Percentiles rank a stretch among this genome's conserved stretches.
phyloP scores from a whole-genome alignment of 164 flowering plant species.

The Malania oleifera region DNA sequence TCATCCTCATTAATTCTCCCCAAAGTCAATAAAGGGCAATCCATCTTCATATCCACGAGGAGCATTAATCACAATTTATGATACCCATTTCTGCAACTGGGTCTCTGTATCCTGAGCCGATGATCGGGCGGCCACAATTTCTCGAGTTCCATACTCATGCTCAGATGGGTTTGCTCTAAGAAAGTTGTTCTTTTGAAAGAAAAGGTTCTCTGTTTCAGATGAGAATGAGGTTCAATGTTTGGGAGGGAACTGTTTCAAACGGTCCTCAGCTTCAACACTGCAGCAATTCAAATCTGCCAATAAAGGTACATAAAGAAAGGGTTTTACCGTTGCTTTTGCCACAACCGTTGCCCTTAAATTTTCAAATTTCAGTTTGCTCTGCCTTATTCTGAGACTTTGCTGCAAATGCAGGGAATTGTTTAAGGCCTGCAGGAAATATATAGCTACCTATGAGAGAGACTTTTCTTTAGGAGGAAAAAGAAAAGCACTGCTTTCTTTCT shows the following conservation, averaged over 20 bases:
- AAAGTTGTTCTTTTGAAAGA: conserved; percentile 13
- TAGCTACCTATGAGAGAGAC: conserved; percentile 14
- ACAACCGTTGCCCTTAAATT: conserved; percentile 20
- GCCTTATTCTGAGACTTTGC: conserved; percentile 9
- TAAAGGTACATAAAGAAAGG: conserved; percentile 30
- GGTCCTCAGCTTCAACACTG: conserved; percentile 17
- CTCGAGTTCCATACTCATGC: conserved; percentile 2
- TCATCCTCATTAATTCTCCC: too few relatives aligned
- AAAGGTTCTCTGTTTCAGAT: conserved; percentile 2
- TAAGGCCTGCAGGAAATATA: conserved; percentile 13
- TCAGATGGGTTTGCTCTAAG: conserved; percentile 6
- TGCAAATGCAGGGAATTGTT: conserved; percentile 16
- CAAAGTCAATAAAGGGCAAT: too few relatives aligned
- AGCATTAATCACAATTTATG: too few relatives aligned
- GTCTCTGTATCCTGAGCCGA: conserved; percentile 6
- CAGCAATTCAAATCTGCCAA: conserved; percentile 18
- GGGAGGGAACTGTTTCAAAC: conserved; percentile 55
- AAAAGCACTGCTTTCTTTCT: not conserved
- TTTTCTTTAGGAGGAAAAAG: conserved; percentile 19
- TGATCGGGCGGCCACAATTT: conserved; percentile 10
- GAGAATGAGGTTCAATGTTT: conserved; percentile 13
- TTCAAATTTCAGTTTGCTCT: conserved; percentile 21
- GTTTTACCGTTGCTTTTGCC: conserved; percentile 30
- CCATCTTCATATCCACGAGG: not conserved
- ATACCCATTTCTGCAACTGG: conserved; percentile 9